Conservation (phyloP, 1,139 yeast genomes). For the Sugiyamaella japonica region DNA sequence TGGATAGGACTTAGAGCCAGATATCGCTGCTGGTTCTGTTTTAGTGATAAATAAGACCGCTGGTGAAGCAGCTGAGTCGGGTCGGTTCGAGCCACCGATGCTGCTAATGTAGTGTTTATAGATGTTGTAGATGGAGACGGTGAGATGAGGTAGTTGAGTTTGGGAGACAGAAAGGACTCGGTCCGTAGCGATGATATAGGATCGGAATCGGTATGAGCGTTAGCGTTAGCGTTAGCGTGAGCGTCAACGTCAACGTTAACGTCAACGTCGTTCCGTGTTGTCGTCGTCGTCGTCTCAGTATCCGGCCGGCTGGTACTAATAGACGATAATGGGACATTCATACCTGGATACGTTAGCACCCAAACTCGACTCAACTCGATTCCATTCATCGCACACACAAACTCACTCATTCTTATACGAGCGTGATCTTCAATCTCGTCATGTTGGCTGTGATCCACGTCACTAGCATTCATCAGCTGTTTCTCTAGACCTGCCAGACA, state of each 20-base stretch:
- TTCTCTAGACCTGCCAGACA: not conserved
- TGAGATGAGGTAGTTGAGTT: slow-evolving; percentile 14
- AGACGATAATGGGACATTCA: not conserved
- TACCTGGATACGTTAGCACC: not conserved
- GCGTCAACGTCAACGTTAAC: no score
- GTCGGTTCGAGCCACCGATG: slow-evolving; percentile 12
- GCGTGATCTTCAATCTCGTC: not conserved
- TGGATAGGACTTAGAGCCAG: slow-evolving; percentile 12
- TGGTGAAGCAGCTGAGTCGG: slow-evolving; percentile 6
- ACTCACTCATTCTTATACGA: not conserved
- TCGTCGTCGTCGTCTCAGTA: no score
- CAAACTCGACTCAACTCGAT: not conserved
- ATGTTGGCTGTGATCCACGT: not conserved
- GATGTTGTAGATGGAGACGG: slow-evolving; percentile 22
- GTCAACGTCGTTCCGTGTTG: no score
- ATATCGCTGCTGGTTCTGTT: slow-evolving; percentile 9
- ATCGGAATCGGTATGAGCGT: no score
- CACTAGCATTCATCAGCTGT: not conserved
- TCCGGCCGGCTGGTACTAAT: no score
- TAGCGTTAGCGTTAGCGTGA: no score
- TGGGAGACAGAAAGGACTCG: slow-evolving; percentile 6
- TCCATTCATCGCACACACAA: not conserved
- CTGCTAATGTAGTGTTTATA: slow-evolving; percentile 17
- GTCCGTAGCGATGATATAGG: not conserved
- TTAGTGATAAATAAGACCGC: slow-evolving; percentile 11